phyloP scores from a whole-genome alignment of 129 eudicot genomes.

The Logfia minima region DNA sequence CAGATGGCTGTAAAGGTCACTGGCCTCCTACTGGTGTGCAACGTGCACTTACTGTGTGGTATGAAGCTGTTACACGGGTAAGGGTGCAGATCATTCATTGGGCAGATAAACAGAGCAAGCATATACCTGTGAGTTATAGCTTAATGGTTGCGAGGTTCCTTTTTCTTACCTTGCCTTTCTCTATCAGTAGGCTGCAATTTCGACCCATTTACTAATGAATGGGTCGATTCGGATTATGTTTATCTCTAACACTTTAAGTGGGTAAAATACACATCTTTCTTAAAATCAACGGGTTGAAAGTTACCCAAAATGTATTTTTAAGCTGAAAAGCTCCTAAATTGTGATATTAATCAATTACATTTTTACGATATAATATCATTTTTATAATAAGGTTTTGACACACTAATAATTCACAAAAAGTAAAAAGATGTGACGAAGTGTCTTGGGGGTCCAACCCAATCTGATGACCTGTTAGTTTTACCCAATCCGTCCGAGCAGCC shows the following conservation, averaged over 20 bases:
- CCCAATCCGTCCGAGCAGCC: no score
- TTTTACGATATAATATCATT: not conserved
- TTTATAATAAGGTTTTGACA: not conserved
- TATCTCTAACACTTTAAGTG: not conserved
- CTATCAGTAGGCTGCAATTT: not conserved
- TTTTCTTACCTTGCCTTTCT: not conserved
- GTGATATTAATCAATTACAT: not conserved
- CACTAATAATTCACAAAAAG: not conserved
- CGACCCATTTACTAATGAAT: not conserved
- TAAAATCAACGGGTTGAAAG: not conserved
- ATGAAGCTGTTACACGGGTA: conserved; percentile 89
- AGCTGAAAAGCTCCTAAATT: not conserved
- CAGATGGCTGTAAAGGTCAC: conserved; percentile 82
- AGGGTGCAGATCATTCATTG: conserved; percentile 74
- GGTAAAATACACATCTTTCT: not conserved
- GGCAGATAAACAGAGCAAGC: conserved; percentile 96
- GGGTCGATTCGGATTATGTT: not conserved
- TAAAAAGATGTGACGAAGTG: not conserved
- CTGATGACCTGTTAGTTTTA: not conserved
- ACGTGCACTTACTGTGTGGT: conserved; percentile 81
- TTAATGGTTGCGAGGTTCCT: not conserved
- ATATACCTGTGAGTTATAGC: conserved; percentile 66
- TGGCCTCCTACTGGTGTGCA: conserved; percentile 94
- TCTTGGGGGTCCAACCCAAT: not conserved
- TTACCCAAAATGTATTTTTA: not conserved